These are phyloP conservation scores for Fusarium newnesense DNA, from an alignment of 2,329 filamentous ascomycete species.

Conservation along the genomic window DNA sequence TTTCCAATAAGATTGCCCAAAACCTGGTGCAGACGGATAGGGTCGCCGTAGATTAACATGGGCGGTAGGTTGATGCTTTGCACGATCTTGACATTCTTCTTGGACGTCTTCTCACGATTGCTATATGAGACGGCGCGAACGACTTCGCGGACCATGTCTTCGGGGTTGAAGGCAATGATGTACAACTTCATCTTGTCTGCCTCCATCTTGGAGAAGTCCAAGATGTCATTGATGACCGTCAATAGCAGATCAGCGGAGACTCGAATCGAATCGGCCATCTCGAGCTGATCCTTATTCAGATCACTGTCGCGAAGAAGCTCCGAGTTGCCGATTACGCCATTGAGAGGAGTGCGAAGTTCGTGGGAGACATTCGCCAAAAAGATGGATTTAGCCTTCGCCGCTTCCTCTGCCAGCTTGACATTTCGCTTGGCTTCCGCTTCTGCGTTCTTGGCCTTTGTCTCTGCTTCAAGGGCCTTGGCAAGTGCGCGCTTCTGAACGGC, in stretches of 20 bases:
- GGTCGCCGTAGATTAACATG: slow-evolving; percentile 75
- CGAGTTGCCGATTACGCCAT: slow-evolving; percentile 89
- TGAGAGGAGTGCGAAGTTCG: slow-evolving; percentile 83
- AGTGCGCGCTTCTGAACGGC: slow-evolving; percentile 79
- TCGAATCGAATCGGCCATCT: slow-evolving; percentile 88
- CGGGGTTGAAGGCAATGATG: slow-evolving; percentile 73
- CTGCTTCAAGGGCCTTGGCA: slow-evolving; percentile 76
- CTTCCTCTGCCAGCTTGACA: slow-evolving; percentile 84
- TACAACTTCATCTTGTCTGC: slow-evolving; percentile 87
- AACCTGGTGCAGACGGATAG: slow-evolving; percentile 74
- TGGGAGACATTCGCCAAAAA: slow-evolving; percentile 85
- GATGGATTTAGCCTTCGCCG: slow-evolving; percentile 83
- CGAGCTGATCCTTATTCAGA: slow-evolving; percentile 79
- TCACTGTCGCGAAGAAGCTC: slow-evolving; percentile 83
- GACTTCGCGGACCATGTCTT: slow-evolving; percentile 74
- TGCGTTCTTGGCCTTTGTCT: slow-evolving; percentile 79
- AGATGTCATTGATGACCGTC: slow-evolving; percentile 94
- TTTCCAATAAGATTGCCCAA: slow-evolving; percentile 89
- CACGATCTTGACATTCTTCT: slow-evolving; percentile 71
- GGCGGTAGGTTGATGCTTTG: slow-evolving; percentile 80
- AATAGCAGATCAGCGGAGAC: slow-evolving; percentile 87
- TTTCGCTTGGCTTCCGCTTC: slow-evolving; percentile 81
- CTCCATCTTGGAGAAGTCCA: slow-evolving; percentile 95
- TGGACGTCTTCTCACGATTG: slow-evolving; percentile 70
- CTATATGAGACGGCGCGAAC: slow-evolving; percentile 74